Conservation (phyloP, 179 eudicot genomes). For the Pouteria campechiana region DNA sequence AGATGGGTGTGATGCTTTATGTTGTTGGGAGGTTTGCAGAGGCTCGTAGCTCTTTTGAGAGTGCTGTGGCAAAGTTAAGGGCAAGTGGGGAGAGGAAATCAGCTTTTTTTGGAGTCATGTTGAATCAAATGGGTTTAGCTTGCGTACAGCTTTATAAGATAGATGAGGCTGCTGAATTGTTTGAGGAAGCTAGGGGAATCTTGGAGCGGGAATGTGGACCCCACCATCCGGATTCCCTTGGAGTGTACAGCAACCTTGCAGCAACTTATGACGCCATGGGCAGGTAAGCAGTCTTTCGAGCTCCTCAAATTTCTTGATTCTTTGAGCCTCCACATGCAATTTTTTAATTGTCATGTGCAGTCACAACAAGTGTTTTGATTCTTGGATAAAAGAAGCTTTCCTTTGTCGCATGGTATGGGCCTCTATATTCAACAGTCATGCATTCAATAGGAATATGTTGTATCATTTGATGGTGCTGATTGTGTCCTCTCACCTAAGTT, state of each 20-base stretch:
- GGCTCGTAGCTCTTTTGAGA: constrained; percentile 60
- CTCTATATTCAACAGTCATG: too few species aligned
- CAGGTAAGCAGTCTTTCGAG: constrained; percentile 41
- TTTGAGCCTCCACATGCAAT: too few species aligned
- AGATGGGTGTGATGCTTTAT: constrained; percentile 92
- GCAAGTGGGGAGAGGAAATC: constrained; percentile 93
- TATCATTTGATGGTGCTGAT: too few species aligned
- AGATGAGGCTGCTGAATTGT: constrained; percentile 90
- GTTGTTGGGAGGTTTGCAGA: constrained; percentile 75
- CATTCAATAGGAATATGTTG: too few species aligned
- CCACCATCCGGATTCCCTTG: constrained; percentile 90
- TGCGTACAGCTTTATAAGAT: constrained; percentile 88
- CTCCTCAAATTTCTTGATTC: neutral
- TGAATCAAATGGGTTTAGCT: constrained; percentile 98
- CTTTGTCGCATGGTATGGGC: too few species aligned
- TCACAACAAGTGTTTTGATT: too few species aligned
- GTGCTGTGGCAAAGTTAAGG: constrained; percentile 69
- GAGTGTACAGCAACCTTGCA: constrained; percentile 96
- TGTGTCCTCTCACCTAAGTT: too few species aligned
- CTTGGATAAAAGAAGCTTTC: too few species aligned
- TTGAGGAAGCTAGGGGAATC: constrained; percentile 92
- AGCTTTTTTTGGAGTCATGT: constrained; percentile 81
- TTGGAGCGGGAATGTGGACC: constrained; percentile 95
- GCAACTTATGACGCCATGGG: constrained; percentile 99
- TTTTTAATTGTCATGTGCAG: too few species aligned